phyloP scores from a whole-genome alignment of 805 yeast species.

The Saccharomyces kudriavzevii region DNA sequence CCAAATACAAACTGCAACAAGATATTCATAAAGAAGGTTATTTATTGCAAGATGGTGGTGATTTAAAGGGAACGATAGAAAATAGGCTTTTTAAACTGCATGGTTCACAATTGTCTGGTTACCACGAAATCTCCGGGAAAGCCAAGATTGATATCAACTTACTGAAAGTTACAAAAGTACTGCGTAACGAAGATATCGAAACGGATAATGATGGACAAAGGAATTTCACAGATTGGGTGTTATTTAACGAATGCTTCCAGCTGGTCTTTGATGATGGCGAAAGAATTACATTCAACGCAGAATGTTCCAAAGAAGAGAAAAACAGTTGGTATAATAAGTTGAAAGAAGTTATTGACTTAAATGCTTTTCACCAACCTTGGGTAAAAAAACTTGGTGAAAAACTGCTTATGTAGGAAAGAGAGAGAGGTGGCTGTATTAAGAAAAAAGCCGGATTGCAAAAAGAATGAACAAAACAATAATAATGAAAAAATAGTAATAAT shows the following conservation, averaged over 20 bases:
- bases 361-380: constrained; percentile 57
- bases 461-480: background rate
- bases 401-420: background rate
- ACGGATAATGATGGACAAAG: constrained; percentile 34
- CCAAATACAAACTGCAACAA: constrained; percentile 33
- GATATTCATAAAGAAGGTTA: constrained; percentile 49
- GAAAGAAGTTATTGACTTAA: constrained; percentile 47
- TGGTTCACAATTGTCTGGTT: constrained; percentile 68
- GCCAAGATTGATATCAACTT: constrained; percentile 72
- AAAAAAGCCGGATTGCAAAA: background rate
- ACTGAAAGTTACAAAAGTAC: constrained; percentile 47
- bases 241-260: constrained; percentile 68
- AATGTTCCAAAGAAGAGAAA: constrained; percentile 47
- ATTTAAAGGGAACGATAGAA: constrained; percentile 57
- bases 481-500: background rate
- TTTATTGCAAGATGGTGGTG: constrained; percentile 88
- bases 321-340: constrained; percentile 56
- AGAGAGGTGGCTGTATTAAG: background rate
- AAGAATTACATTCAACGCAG: constrained; percentile 78
- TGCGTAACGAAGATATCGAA: constrained; percentile 27
- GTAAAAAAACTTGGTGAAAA: constrained; percentile 37
- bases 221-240: constrained; percentile 63
- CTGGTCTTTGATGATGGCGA: constrained; percentile 73
- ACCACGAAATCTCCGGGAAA: constrained; percentile 58
- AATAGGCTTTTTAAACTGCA: constrained; percentile 66